These are phyloP conservation scores for Pythium volutum DNA, from an alignment of 352 stramenopile species.

Conservation along the genomic window DNA sequence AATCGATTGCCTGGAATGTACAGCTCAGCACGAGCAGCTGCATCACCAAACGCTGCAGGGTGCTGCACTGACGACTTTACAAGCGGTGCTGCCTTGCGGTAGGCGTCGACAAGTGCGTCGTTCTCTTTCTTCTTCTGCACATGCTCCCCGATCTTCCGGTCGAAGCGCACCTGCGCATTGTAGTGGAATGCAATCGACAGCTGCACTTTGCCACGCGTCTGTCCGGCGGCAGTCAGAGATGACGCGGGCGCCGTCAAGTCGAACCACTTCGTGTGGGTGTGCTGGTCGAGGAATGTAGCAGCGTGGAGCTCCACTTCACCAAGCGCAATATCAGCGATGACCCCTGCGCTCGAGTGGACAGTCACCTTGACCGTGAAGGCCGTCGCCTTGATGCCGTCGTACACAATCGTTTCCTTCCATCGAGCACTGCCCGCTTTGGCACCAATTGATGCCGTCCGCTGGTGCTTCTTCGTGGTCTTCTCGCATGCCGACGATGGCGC, in stretches of 20 bases:
- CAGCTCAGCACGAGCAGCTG: constrained; percentile 45
- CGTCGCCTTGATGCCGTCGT: constrained; percentile 66
- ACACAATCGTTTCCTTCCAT: constrained; percentile 57
- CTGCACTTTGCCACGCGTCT: constrained; percentile 43
- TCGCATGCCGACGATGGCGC: constrained; percentile 61
- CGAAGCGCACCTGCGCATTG: constrained; percentile 37
- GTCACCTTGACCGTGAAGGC: constrained; percentile 63
- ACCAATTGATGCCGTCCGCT: constrained; percentile 36
- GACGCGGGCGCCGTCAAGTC: constrained; percentile 43
- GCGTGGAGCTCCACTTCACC: constrained; percentile 61
- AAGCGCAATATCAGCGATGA: constrained; percentile 68
- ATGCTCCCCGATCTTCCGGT: constrained; percentile 39
- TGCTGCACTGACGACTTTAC: constrained; percentile 53
- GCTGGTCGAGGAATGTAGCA: constrained; percentile 55
- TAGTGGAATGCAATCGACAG: constrained; percentile 64
- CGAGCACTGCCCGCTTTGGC: constrained; percentile 24
- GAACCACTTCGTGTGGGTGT: constrained; percentile 50
- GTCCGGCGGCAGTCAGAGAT: constrained; percentile 9
- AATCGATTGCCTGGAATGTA: constrained; percentile 82
- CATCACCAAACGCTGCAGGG: constrained; percentile 64
- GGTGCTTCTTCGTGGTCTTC: constrained; percentile 66
- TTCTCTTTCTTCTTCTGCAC: constrained; percentile 56
- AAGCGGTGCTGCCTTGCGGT: constrained; percentile 48
- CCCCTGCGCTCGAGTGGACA: constrained; percentile 48
- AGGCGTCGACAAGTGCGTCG: constrained; percentile 61